Conservation (phyloP, 1,284 basidiomycete genomes). For the Omphalotus olearius region DNA sequence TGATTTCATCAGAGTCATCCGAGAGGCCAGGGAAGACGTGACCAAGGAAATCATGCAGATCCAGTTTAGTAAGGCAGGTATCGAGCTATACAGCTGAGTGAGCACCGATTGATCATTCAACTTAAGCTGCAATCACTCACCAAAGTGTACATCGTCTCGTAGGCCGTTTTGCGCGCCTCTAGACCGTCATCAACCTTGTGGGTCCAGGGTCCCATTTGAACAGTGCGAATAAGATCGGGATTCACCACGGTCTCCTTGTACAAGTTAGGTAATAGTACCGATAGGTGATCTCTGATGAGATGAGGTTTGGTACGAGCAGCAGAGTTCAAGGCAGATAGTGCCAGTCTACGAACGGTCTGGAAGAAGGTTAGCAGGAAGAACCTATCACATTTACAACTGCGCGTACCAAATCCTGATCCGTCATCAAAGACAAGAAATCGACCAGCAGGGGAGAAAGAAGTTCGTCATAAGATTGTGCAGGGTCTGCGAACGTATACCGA, state of each 20-base stretch:
- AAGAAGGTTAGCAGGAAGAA: background rate
- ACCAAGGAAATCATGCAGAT: constrained; percentile 80
- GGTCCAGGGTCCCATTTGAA: constrained; percentile 98
- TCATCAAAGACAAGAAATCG: constrained; percentile 87
- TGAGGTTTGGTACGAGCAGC: constrained; percentile 93
- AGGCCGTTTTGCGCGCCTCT: constrained; percentile 93
- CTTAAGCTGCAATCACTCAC: constrained; percentile 38
- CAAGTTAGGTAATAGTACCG: constrained; percentile 73
- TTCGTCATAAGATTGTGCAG: constrained; percentile 81
- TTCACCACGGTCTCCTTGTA: constrained; percentile 86
- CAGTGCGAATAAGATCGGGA: constrained; percentile 81
- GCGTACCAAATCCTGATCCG: constrained; percentile 79
- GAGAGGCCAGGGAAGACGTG: constrained; percentile 81
- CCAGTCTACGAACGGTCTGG: constrained; percentile 83
- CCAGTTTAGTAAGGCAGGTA: constrained; percentile 83
- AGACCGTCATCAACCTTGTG: constrained; percentile 93
- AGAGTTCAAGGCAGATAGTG: constrained; percentile 87
- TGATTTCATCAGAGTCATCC: constrained; percentile 95
- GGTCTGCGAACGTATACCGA: constrained; percentile 93
- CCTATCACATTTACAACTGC: constrained; percentile 6
- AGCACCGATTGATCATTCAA: background rate
- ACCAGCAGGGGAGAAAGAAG: constrained; percentile 81
- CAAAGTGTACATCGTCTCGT: constrained; percentile 95
- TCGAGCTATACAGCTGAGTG: constrained; percentile 57
- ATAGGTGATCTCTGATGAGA: constrained; percentile 83